These are phyloP conservation scores for Peltaster fructicola DNA, from an alignment of 2,329 filamentous ascomycete species.

Conservation along the genomic window DNA sequence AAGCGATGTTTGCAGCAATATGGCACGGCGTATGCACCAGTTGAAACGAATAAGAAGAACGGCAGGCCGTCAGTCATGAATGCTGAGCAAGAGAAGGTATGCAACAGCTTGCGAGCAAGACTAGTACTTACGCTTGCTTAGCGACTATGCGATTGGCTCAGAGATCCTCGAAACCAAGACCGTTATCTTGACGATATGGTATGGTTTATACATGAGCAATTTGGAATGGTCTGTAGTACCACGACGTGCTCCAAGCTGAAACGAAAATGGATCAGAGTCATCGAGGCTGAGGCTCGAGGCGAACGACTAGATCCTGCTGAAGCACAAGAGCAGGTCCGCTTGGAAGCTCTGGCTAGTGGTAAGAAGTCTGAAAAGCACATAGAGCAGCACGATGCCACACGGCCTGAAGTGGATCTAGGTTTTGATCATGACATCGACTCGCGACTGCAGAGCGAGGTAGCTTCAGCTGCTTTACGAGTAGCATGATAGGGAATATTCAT, in stretches of 20 bases:
- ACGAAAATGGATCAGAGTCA: constrained; percentile 18
- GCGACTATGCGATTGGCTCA: constrained; percentile 17
- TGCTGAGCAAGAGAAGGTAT: constrained; percentile 17
- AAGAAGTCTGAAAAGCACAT: too few species aligned
- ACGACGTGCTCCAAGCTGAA: constrained; percentile 20
- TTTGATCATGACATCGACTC: too few species aligned
- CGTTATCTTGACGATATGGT: constrained; percentile 18
- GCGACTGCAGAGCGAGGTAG: too few species aligned
- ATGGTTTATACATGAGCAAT: constrained; percentile 18
- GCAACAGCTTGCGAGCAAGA: constrained; percentile 2
- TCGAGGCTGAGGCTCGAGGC: constrained; percentile 16
- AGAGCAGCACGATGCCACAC: too few species aligned
- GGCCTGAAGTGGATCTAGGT: too few species aligned
- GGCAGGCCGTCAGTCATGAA: constrained; percentile 17
- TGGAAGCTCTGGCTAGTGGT: constrained; percentile 1
- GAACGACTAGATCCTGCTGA: constrained; percentile 11
- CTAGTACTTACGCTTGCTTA: constrained; percentile 2
- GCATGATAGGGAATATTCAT: too few species aligned
- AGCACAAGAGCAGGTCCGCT: constrained; percentile 3
- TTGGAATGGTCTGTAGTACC: constrained; percentile 17
- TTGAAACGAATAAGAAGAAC: constrained; percentile 19
- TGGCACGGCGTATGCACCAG: constrained; percentile 17
- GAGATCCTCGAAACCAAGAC: constrained; percentile 14
- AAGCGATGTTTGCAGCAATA: constrained; percentile 17
- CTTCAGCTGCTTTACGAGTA: too few species aligned